phyloP scores from a whole-genome alignment of 148 eudicot species.

The Dianthus caryophyllus region DNA sequence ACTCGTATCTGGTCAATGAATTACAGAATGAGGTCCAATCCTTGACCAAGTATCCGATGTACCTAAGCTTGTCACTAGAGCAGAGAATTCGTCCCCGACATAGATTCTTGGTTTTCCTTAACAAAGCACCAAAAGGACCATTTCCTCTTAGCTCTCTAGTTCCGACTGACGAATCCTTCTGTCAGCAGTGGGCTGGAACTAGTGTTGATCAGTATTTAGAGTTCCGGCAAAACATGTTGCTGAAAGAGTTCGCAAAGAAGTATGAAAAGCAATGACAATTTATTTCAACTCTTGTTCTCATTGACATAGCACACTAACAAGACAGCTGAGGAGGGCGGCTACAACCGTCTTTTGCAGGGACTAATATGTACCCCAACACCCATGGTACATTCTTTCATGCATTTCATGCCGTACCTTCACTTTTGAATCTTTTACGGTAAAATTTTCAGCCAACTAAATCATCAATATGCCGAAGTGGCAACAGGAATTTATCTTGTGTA shows the following conservation, averaged over 20 bases:
- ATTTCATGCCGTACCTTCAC: neutral
- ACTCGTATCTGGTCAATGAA: conserved; percentile 75
- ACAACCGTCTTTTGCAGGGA: neutral
- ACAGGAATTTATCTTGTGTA: conserved; percentile 19
- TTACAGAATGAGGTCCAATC: conserved; percentile 79
- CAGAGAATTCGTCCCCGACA: conserved; percentile 97
- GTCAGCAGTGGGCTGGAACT: conserved; percentile 91
- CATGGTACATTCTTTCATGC: conserved; percentile 9
- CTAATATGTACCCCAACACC: conserved; percentile 8
- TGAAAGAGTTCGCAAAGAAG: conserved; percentile 73
- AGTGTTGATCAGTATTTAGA: conserved; percentile 74
- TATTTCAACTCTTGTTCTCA: neutral
- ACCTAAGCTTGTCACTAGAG: conserved; percentile 89
- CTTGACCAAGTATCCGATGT: conserved; percentile 84
- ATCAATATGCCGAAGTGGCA: neutral
- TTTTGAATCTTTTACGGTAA: neutral
- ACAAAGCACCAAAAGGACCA: conserved; percentile 87
- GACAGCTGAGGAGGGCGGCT: neutral
- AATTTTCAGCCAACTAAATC: neutral
- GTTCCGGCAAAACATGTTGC: conserved; percentile 72
- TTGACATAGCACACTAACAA: neutral
- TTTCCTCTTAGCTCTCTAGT: conserved; percentile 87
- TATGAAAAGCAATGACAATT: conserved; percentile 47
- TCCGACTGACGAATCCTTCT: conserved; percentile 85
- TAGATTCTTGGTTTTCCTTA: conserved; percentile 71